These are phyloP conservation scores for Epichloe hybrida DNA, from an alignment of 2,329 filamentous ascomycete species.

Conservation along the genomic window DNA sequence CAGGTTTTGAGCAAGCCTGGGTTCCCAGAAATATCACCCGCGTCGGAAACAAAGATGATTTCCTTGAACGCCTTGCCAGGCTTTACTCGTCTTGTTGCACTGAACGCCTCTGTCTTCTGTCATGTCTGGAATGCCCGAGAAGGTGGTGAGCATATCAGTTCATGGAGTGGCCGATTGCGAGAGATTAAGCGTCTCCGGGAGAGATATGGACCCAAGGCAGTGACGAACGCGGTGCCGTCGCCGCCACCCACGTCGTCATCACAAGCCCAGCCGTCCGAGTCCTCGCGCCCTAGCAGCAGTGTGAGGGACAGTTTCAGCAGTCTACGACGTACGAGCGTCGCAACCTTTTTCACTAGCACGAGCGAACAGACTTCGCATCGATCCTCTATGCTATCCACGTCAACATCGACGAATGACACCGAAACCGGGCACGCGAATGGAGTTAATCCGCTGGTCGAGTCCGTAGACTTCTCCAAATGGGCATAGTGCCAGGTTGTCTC, in stretches of 20 bases:
- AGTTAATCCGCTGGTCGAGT: constrained; percentile 20
- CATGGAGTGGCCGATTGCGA: constrained; percentile 76
- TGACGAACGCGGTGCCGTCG: constrained; percentile 11
- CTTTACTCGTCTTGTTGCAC: constrained; percentile 75
- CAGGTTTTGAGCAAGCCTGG: constrained; percentile 78
- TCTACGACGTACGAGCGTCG: constrained; percentile 48
- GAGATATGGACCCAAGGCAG: constrained; percentile 37
- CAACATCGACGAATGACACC: constrained; percentile 39
- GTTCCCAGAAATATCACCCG: constrained; percentile 84
- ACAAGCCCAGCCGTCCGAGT: constrained; percentile 7
- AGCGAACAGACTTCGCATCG: constrained; percentile 45
- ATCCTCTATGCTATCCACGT: constrained; percentile 41
- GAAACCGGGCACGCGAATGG: constrained; percentile 28
- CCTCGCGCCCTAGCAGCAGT: constrained; percentile 10
- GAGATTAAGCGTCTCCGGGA: constrained; percentile 77
- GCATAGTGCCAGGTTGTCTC: constrained; percentile 10
- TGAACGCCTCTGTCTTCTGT: constrained; percentile 90
- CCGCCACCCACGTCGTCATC: constrained; percentile 16
- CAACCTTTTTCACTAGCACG: constrained; percentile 47
- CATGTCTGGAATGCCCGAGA: constrained; percentile 73
- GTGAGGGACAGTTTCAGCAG: constrained; percentile 49
- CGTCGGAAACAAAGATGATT: constrained; percentile 78
- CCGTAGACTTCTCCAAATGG: constrained; percentile 27
- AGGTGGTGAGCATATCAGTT: constrained; percentile 71
- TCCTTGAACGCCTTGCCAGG: constrained; percentile 68